Conservation (phyloP, 2,329 filamentous ascomycete species). For the Mycosphaerella sp. region DNA sequence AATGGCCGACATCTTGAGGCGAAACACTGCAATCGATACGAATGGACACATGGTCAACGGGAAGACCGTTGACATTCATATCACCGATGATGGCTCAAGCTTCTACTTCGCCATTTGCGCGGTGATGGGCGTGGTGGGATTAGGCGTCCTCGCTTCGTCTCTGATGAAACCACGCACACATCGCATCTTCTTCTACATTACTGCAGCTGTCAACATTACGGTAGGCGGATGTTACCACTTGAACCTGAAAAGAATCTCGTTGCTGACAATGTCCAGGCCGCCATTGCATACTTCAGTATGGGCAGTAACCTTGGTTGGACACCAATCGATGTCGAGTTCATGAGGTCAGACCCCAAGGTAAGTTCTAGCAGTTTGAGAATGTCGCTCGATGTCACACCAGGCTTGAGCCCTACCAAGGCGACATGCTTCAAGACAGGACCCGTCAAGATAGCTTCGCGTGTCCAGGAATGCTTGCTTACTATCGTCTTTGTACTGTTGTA, state of each 20-base stretch:
- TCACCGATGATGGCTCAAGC: constrained; percentile 55
- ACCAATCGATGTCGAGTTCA: constrained; percentile 54
- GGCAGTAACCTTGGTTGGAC: constrained; percentile 51
- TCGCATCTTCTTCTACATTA: constrained; percentile 56
- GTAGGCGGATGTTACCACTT: neutral
- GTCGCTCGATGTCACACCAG: too few relatives aligned
- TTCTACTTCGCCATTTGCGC: constrained; percentile 58
- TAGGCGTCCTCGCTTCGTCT: constrained; percentile 32
- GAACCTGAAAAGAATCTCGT: neutral
- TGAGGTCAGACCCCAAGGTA: constrained; percentile 35
- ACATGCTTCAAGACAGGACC: too few relatives aligned
- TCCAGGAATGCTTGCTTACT: too few relatives aligned
- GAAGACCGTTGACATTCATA: constrained; percentile 49
- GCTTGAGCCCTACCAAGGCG: too few relatives aligned
- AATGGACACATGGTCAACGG: constrained; percentile 44
- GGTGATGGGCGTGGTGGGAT: constrained; percentile 52
- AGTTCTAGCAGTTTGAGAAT: too few relatives aligned
- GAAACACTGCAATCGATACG: constrained; percentile 10
- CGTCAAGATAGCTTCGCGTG: too few relatives aligned
- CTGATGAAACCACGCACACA: constrained; percentile 41
- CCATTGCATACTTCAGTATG: constrained; percentile 58
- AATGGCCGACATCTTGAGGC: constrained; percentile 15
- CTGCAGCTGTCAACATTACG: constrained; percentile 50
- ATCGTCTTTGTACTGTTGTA: too few relatives aligned
- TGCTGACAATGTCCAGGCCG: constrained; percentile 33